A percentile compares a stretch with the other conserved stretches of the same genome.
These are phyloP conservation scores for Aspergillus costaricaensis DNA, from an alignment of 2,329 filamentous ascomycete genomes.

Conservation along the genomic window DNA sequence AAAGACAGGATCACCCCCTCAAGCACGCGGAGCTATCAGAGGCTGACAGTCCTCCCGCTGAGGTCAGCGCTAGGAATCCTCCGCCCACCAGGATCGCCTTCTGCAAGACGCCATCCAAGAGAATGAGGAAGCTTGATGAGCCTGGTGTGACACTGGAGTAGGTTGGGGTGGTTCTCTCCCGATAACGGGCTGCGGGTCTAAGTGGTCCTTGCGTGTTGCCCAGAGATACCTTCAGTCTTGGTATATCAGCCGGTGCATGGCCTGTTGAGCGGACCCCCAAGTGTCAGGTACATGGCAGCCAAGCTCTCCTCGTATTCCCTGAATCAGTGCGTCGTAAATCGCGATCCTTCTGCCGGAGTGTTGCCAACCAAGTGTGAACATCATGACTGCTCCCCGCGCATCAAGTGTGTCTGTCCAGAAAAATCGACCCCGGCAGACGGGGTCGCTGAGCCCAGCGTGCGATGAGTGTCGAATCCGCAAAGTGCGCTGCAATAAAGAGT, in stretches of 20 bases:
- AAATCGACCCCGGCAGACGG: not conserved
- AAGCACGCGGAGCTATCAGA: not conserved
- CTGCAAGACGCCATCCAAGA: not conserved
- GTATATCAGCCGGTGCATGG: not conserved
- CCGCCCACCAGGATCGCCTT: not conserved
- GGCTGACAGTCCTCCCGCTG: not conserved
- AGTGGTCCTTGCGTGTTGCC: not conserved
- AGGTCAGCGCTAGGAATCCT: slow-evolving; percentile 1
- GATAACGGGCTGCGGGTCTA: not conserved
- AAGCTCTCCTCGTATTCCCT: not conserved
- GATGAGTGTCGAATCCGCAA: not conserved
- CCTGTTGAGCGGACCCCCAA: not conserved
- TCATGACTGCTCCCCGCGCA: not conserved
- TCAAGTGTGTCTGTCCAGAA: not conserved
- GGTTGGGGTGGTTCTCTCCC: not conserved
- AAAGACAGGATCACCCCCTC: not conserved
- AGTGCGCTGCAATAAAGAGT: slow-evolving; percentile 1
- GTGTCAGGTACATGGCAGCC: not conserved
- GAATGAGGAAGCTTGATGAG: slow-evolving; percentile 2
- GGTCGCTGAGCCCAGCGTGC: not conserved
- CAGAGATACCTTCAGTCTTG: not conserved
- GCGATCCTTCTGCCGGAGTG: not conserved
- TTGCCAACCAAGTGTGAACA: not conserved
- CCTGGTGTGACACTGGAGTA: not conserved
- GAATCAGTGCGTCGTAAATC: not conserved